These are phyloP conservation scores for Dothidotthia symphoricarpi DNA, from an alignment of 2,329 filamentous ascomycete genomes.

Conservation along the genomic window DNA sequence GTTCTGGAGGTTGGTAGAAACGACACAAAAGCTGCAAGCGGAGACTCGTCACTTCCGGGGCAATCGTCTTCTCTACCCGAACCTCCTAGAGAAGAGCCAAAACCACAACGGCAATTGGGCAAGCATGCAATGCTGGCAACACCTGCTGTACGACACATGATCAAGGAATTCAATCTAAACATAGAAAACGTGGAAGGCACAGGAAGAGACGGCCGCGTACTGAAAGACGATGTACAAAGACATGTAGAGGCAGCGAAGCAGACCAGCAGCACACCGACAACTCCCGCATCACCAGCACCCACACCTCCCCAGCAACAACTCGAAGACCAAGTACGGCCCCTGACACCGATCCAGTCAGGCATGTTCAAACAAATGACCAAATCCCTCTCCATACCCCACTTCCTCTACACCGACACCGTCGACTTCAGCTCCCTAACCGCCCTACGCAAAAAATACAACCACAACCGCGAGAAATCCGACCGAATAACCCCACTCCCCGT, in stretches of 20 bases:
- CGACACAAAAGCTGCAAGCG: constrained; percentile 32
- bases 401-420: constrained; percentile 88
- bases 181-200: constrained; percentile 79
- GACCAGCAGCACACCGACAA: constrained; percentile 23
- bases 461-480: constrained; percentile 36
- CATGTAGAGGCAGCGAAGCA: constrained; percentile 23
- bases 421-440: constrained; percentile 73
- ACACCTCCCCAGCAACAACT: constrained; percentile 22
- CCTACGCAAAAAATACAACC: constrained; percentile 73
- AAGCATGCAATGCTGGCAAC: constrained; percentile 78
- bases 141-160: constrained; percentile 84
- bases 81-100: constrained; percentile 15
- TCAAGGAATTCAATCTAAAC: constrained; percentile 74
- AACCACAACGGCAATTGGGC: constrained; percentile 46
- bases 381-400: constrained; percentile 88
- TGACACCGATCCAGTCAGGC: constrained; percentile 78
- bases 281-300: constrained; percentile 31
- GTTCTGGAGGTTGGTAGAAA: constrained; percentile 33
- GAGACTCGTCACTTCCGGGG: constrained; percentile 14
- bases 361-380: constrained; percentile 99
- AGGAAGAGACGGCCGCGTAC: constrained; percentile 83
- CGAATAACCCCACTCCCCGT: constrained; percentile 88
- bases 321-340: constrained; percentile 64
- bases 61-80: constrained; percentile 20
- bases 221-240: constrained; percentile 82